Base-by-base conservation (phyloP, 2,329 filamentous ascomycete genomes). In the Chalaropsis thielavioides region DNA sequence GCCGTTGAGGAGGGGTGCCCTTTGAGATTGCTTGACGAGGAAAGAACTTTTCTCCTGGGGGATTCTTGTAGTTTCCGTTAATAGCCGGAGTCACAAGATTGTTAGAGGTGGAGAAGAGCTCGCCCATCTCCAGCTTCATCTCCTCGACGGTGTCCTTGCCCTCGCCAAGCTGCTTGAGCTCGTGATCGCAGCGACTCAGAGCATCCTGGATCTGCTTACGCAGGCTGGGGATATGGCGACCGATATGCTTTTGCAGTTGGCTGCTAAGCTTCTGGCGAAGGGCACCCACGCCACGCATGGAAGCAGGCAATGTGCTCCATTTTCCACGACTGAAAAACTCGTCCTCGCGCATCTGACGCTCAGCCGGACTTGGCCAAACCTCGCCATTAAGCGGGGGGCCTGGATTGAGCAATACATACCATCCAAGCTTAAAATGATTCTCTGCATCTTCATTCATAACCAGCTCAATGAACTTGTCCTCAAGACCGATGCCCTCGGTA, bases 31-130 rank as follows among this genome's bases (percentile, higher is more conserved):
- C 78, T 11, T 79, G 78, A 8, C 78, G 74, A 6, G 78, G 75
- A 70, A 81, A 81, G 73, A 81, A 81, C 63, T 73, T 75, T 69
- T 79, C 78, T 65, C 77, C 77, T 17, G 79, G 78, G 0, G 79
- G 79, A 67, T 81, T 81, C 74, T 81, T 81, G 75, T 81, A 81
- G 72, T 79, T 80, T 61, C 79, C 79, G 63, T 81, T 79, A 31
- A 81, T 77, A 46, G 79, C 79, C 2, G 79, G 79, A 0, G 78
- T 80, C 44, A 81, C 78, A n/a, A 81, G 75, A 63, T 81, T 79
- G 72, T 80, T 80, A 40, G 78, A 81, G 0, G 76, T 74, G 0
- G 79, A 80, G 67, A 81, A 81, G 5, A 81, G 74, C 68, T 81
- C 79, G 56, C 79, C 78, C 69, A 81, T 79, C 70, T 81, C 77